Evolutionary conservation across 345 rosid genomes (phyloP).

Genomic region (Hirschfeldia incana): DNA sequence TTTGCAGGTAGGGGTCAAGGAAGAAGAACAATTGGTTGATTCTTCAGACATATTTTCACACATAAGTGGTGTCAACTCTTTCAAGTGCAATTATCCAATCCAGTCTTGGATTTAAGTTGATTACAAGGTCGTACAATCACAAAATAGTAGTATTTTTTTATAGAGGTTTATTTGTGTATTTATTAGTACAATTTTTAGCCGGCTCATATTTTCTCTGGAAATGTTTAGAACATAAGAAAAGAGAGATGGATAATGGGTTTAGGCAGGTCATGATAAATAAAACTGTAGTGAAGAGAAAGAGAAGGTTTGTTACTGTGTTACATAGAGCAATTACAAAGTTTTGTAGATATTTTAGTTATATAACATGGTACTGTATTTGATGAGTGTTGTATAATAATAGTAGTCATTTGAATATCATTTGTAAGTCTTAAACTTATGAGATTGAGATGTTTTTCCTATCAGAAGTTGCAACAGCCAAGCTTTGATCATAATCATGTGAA

Average conservation of each 20-base stretch:
- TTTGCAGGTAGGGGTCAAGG: conserved; percentile 64
- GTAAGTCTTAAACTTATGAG: conserved; percentile 43
- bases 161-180: conserved; percentile 26
- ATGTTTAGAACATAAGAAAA: conserved; percentile 21
- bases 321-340: conserved; percentile 33
- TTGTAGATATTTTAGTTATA: conserved; percentile 20
- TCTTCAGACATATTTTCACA: conserved; percentile 89
- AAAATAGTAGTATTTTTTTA: conserved; percentile 5
- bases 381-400: conserved; percentile 18
- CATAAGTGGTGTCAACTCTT: conserved; percentile 84
- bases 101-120: conserved; percentile 74
- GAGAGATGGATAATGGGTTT: conserved; percentile 26
- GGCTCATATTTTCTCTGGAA: conserved; percentile 3
- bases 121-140: neutral
- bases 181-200: conserved; percentile 27
- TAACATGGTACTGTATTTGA: conserved; percentile 17
- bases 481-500: conserved; percentile 28
- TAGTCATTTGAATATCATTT: neutral
- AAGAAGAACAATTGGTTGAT: conserved; percentile 75
- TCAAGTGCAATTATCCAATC: conserved; percentile 74
- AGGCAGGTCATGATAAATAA: conserved; percentile 33
- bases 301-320: conserved; percentile 17
- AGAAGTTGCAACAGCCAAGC: conserved; percentile 40
- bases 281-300: conserved; percentile 10
- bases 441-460: conserved; percentile 50